Base-by-base conservation (phyloP, 2,329 filamentous ascomycete genomes). In the Epichloe baconii region DNA sequence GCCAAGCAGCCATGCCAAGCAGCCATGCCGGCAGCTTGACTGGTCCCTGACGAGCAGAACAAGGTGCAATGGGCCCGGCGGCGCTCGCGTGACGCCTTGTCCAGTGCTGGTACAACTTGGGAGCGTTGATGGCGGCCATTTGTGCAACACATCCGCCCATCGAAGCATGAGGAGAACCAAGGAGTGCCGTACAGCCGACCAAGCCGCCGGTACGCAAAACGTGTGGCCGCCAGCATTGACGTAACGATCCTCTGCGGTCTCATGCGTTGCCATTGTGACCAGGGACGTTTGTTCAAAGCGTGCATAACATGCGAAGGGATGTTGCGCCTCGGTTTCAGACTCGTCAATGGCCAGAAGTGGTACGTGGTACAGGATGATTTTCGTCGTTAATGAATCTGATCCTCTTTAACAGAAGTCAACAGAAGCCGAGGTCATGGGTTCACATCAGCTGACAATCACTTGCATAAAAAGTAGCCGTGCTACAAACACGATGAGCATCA, bases 111-210 rank as follows among this genome's bases (percentile, higher is more conserved):
- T 2, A 64, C 2, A 71, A 55, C 1, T 57, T 58, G 0, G 68
- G 65, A 1, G 60, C 63, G 26, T 67, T 62, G 17, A 75, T 62
- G 2, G 71, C 70, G 4, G 75, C 60, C 46, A 72, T 59, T 31
- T 4, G 74, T 6, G 70, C 72, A 4, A 67, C 67, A 35, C 64
- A 66, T 0, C 73, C 74, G 14, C 74, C 73, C 67, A 77, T 37
- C 67, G 26, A 31, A 10, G 26, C 8, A 10, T 62, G 42, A 65
- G 52, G 10, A 67, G 36, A 4, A 64, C 58, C 50, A 67, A 62
- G 44, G 64, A 17, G 63, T 54, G 49, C 64, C 65, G 44, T 61
- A 49, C 3, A 52, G 44, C 14, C 41, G 51, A 41, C 66, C 66
- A 42, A 68, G 56, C 17, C 51, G 59, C 15, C 66, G 59, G 38